Base-by-base conservation (phyloP, 257 asterid species). In the Nemophila menziesii region DNA sequence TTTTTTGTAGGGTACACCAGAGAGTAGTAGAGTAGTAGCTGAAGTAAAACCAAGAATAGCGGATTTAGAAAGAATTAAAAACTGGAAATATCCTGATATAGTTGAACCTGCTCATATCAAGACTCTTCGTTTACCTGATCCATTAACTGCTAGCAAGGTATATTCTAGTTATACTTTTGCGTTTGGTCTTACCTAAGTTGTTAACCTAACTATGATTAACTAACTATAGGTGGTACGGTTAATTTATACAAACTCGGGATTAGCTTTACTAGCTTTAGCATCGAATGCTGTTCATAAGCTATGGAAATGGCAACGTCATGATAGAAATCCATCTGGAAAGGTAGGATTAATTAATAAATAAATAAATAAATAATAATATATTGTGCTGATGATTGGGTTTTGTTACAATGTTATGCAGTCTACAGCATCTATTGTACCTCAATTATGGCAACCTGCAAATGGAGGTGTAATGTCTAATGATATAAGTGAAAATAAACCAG, bases 271-370 rank as follows among this genome's bases (percentile, higher is more conserved):
- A 50, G 97, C 97, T 1, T 63, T 89, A 43, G 84, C 84, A 47
- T 67, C 95, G 43, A 89, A 89, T 72, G 94, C 92, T 52, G 77
- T 74, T 57, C 97, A 89, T 60, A 84, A 80, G 82, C 80, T 89
- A 57, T 89, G 97, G 97, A 89, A 84, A 64, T 89, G 97, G 97
- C 90, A 68, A 55, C 87, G 94, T 36, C 80, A 70, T 72, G 97
- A 89, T 29, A 92, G 95, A 11, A 89, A 84, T 62, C 90, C 92
- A 24, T 63, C 82, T 46, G 97, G 84, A 60, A 89, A 80, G 95
- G 97, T 83, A 46, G 39, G 57, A 51, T 23, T 55, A n/a, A n/a
- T n/a, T n/a, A n/a, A n/a, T n/a, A n/a, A n/a, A n/a, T n/a, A n/a
- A n/a, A n/a, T n/a, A n/a, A n/a, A n/a, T n/a, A n/a, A n/a, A n/a